Percentiles rank a stretch among this genome's conserved stretches.
phyloP scores from a whole-genome alignment of 345 rosid genomes.

The Citrus trifoliata region DNA sequence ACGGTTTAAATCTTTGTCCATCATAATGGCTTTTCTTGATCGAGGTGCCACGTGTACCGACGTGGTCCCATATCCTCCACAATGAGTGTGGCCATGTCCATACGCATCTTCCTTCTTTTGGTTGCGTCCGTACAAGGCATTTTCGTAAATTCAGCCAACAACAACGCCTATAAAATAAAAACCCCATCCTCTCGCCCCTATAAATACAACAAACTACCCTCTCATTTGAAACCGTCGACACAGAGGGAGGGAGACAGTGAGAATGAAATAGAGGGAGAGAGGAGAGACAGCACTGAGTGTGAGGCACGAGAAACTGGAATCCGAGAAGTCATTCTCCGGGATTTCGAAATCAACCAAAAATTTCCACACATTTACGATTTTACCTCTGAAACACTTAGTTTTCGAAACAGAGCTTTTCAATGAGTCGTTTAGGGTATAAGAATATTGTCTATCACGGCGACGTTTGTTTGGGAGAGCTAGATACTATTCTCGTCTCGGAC shows the following conservation, averaged over 20 bases:
- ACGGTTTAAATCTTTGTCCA: not conserved
- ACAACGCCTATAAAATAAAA: not conserved
- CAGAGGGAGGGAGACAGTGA: constrained; percentile 18
- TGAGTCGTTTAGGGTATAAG: constrained; percentile 85
- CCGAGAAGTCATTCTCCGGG: not conserved
- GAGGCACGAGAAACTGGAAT: not conserved
- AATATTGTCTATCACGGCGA: constrained; percentile 84
- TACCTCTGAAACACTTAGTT: not conserved
- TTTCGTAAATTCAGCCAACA: constrained; percentile 29
- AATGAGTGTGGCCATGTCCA: not conserved
- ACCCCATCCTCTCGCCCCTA: constrained; percentile 16
- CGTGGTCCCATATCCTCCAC: not conserved
- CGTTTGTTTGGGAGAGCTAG: constrained; percentile 74
- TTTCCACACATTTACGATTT: constrained; percentile 24
- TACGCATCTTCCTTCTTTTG: too few relatives aligned
- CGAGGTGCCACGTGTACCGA: constrained; percentile 24
- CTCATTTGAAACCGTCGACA: constrained; percentile 4
- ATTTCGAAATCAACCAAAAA: constrained; percentile 8
- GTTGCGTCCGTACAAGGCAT: constrained; percentile 8
- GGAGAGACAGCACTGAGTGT: not conserved
- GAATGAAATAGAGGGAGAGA: too few relatives aligned
- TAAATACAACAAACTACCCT: constrained; percentile 21
- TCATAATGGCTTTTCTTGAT: not conserved
- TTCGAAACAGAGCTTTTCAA: constrained; percentile 14
- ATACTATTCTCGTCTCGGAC: constrained; percentile 48